phyloP scores from a whole-genome alignment of 495 filamentous ascomycete species.

The Entonaema liquescens region DNA sequence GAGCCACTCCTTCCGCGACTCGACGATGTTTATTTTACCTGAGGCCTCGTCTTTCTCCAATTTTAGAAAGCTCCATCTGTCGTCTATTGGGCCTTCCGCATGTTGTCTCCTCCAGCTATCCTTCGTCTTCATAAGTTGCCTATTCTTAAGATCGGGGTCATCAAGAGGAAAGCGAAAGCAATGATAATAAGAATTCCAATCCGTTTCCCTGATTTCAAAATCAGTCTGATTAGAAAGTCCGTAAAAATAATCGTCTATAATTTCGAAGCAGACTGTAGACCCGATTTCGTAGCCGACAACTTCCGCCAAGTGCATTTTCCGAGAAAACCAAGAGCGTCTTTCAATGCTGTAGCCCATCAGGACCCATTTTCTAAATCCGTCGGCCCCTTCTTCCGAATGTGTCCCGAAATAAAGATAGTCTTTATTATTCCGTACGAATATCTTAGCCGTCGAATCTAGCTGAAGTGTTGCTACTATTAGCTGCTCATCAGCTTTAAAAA shows the following conservation, averaged over 20 bases:
- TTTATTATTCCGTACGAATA: conserved; percentile 75
- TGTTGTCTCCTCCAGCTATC: conserved; percentile 73
- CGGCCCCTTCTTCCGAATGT: conserved; percentile 59
- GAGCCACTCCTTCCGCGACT: conserved; percentile 77
- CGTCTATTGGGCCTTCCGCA: conserved; percentile 77
- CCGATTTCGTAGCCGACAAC: conserved; percentile 72
- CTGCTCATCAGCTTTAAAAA: conserved; percentile 60
- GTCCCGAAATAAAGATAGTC: conserved; percentile 74
- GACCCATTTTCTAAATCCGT: conserved; percentile 68
- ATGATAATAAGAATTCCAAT: conserved; percentile 77
- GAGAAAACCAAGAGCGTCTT: conserved; percentile 43
- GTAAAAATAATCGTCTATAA: conserved; percentile 74
- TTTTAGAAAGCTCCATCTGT: conserved; percentile 75
- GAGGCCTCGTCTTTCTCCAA: conserved; percentile 70
- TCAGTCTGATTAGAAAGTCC: conserved; percentile 72
- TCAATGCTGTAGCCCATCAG: conserved; percentile 63
- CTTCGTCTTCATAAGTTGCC: conserved; percentile 49
- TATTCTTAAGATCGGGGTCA: conserved; percentile 42
- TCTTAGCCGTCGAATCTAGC: conserved; percentile 59
- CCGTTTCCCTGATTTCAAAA: conserved; percentile 69
- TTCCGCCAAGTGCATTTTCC: conserved; percentile 58
- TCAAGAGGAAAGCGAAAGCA: conserved; percentile 68
- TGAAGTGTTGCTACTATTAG: conserved; percentile 51
- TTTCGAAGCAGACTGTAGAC: conserved; percentile 75
- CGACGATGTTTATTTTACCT: conserved; percentile 68